Percentiles rank a stretch among this genome's conserved stretches.
Evolutionary conservation across 148 eudicot species (phyloP).

Genomic region (Fagopyrum esculentum): DNA sequence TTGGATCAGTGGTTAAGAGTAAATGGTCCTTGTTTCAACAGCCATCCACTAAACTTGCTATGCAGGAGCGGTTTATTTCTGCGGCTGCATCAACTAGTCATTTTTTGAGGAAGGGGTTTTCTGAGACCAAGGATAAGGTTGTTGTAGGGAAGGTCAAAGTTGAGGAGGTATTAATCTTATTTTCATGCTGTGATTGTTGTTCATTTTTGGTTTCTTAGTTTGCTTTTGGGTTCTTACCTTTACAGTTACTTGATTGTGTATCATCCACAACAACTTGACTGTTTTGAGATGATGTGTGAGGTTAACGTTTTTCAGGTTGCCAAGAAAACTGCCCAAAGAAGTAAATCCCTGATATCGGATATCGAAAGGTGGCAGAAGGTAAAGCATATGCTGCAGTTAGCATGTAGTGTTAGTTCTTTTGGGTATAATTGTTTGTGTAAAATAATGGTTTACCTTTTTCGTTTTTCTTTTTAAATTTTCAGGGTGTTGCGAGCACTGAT

Average conservation of each 20-base stretch:
- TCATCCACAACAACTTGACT: neutral
- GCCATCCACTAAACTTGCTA: constrained; percentile 85
- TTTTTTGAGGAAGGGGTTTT: constrained; percentile 69
- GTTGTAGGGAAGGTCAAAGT: constrained; percentile 82
- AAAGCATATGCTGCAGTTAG: constrained; percentile 1
- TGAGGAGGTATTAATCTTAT: constrained; percentile 63
- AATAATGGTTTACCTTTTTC: neutral
- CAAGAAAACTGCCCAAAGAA: constrained; percentile 85
- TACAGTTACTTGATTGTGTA: neutral
- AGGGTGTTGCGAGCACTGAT: constrained; percentile 94
- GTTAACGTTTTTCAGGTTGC: constrained; percentile 59
- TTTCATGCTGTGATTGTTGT: neutral
- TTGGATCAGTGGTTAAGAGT: constrained; percentile 81
- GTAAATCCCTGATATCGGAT: constrained; percentile 75
- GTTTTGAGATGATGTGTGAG: neutral
- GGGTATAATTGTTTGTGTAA: constrained; percentile 20
- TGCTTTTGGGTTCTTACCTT: neutral
- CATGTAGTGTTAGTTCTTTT: neutral
- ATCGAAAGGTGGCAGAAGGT: constrained; percentile 99
- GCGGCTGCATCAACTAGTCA: constrained; percentile 90
- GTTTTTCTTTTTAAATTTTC: constrained; percentile 22
- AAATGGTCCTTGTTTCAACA: constrained; percentile 86
- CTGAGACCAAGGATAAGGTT: constrained; percentile 92
- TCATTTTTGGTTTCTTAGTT: neutral
- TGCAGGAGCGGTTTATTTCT: constrained; percentile 83